Conservation (phyloP, 495 filamentous ascomycete species). For the Aspergillus conjunctus region DNA sequence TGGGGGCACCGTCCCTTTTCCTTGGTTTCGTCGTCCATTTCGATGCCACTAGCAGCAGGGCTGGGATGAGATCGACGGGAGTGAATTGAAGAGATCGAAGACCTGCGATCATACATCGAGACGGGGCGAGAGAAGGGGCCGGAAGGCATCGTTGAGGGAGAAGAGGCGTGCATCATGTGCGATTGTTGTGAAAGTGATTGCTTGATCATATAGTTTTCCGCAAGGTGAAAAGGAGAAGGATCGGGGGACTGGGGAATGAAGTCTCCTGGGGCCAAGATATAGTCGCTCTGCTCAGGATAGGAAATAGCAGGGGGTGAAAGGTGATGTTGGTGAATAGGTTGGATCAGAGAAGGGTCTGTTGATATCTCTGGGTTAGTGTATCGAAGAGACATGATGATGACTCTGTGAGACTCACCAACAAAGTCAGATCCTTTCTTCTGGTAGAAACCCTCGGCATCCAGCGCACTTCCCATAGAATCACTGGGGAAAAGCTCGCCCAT, state of each 20-base stretch:
- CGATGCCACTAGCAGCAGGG: conserved; percentile 51
- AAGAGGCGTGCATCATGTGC: conserved; percentile 34
- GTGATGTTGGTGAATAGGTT: conserved; percentile 40
- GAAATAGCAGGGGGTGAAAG: conserved; percentile 38
- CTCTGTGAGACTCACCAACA: conserved; percentile 75
- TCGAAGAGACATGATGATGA: conserved; percentile 15
- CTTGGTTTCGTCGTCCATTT: conserved; percentile 62
- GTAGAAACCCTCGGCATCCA: conserved; percentile 42
- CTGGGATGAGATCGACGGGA: conserved; percentile 59
- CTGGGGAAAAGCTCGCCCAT: conserved; percentile 59
- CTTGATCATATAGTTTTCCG: conserved; percentile 33
- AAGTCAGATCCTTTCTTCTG: conserved; percentile 66
- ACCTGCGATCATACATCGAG: conserved; percentile 48
- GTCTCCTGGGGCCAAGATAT: conserved; percentile 29
- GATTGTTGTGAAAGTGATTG: conserved; percentile 34
- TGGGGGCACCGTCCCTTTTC: conserved; percentile 77
- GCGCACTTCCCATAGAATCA: conserved; percentile 40
- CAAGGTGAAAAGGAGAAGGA: conserved; percentile 33
- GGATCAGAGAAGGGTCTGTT: conserved; percentile 63
- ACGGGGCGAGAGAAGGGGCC: conserved; percentile 39
- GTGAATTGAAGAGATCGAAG: conserved; percentile 58
- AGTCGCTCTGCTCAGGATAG: conserved; percentile 36
- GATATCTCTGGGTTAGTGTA: background rate
- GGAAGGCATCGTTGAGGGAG: conserved; percentile 42
- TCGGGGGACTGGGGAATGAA: conserved; percentile 41